Percentiles rank a stretch among this genome's conserved stretches.
Conservation (phyloP, 192 early-diverging fungal genomes). For the Backusella morwellensis region DNA sequence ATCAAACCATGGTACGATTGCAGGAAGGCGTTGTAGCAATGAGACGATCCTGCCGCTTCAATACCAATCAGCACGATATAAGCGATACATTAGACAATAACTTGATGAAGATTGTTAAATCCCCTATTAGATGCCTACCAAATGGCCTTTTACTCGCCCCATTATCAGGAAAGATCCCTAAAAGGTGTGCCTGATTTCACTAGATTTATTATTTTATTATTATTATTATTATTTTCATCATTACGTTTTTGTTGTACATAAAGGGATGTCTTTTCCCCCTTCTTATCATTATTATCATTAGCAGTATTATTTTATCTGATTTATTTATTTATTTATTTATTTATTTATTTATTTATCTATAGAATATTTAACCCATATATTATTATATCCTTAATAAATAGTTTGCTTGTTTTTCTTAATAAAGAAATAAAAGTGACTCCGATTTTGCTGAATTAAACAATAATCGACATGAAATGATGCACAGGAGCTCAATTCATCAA, state of each 20-base stretch:
- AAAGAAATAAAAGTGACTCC: neutral
- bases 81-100: neutral
- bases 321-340: neutral
- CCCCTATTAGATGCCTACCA: neutral
- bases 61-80: neutral
- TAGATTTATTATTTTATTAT: neutral
- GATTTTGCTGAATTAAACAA: neutral
- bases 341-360: constrained; percentile 2
- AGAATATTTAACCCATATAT: neutral
- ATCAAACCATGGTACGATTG: neutral
- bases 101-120: neutral
- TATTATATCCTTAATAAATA: neutral
- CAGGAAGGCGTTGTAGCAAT: neutral
- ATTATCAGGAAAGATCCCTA: neutral
- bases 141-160: neutral
- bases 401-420: neutral
- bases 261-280: neutral
- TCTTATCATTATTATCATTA: neutral
- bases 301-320: neutral
- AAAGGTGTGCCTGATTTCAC: neutral
- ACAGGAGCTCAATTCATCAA: neutral
- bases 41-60: neutral
- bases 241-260: neutral
- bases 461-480: neutral
- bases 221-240: no score